Evolutionary conservation across 176 grass and related monocot genomes (phyloP), one percentile per base, ranked within the genome.

Genomic region (Eleusine coracana): DNA sequence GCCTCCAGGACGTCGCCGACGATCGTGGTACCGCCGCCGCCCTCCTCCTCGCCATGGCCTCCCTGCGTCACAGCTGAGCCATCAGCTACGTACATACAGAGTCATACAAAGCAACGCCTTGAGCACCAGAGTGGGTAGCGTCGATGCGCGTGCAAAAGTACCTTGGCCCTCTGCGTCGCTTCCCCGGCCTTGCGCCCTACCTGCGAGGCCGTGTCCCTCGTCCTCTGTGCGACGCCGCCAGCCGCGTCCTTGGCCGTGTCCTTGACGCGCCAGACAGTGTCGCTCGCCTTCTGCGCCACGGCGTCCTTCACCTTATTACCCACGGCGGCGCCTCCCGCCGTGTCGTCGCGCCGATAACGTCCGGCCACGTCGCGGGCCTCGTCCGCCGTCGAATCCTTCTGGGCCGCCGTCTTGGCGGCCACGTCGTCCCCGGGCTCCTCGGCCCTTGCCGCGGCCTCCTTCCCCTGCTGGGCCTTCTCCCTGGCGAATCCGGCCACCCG

Each of bases 1-100:
- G 84, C 89, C 78, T 93, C 88, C 66, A 83, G 82, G 4, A 91
- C 69, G 71, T 90, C 90, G 6, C 86, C 90, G 4, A 73, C 51
- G 2, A 85, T 42, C 75, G 85, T 92, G 1, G 80, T 81, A 2
- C 31, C 25, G 25, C 25, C 25, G 25, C 25, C 25, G 37, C 17
- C 87, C 1, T 52, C 87, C 2, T 52, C 79, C 0, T 27, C 59
- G 1, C 5, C 63, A n/a, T 1, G 36, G 65, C 11, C 29, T 1
- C 1, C 66, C 75, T 76, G 44, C 68, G 68, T 64, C 18, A 82
- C 55, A 66, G 37, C 84, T 86, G 64, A 81, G 42, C 31, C 41
- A 64, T 75, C 81, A 85, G 28, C 11, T 16, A 45, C 42, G 71
- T 17, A 81, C n/a, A 70, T 21, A 72, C 4, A 74, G 38, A 50